These are phyloP conservation scores for Fennellomyces sp. DNA, from an alignment of 371 early-diverging fungal genomes.

Conservation along the genomic window DNA sequence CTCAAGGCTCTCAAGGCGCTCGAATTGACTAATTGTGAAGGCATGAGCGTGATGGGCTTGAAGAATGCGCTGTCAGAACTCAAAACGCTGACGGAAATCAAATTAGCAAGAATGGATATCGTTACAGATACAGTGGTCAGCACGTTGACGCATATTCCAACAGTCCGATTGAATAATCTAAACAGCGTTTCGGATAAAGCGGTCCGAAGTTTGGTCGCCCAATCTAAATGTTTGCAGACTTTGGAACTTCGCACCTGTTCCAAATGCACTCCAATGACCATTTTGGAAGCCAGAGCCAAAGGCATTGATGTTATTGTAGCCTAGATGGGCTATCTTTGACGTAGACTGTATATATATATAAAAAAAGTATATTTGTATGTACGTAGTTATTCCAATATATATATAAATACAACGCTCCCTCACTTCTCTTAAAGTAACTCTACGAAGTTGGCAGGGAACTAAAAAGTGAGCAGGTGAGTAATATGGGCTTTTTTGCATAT, in stretches of 20 bases:
- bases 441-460: slow-evolving; percentile 83
- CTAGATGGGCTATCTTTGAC: background rate
- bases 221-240: background rate
- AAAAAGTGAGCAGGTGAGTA: slow-evolving; percentile 10
- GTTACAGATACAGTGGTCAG: background rate
- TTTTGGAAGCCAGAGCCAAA: background rate
- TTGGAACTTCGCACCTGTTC: background rate
- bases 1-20: background rate
- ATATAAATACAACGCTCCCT: too few relatives aligned
- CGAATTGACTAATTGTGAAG: background rate
- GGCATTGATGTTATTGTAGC: background rate
- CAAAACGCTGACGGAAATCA: background rate
- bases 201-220: background rate
- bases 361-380: background rate
- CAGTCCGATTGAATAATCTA: background rate
- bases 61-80: background rate
- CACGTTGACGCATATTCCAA: background rate
- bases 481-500: background rate
- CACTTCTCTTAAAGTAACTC: slow-evolving; percentile 12
- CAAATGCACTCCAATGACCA: background rate
- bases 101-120: background rate
- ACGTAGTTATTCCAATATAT: too few relatives aligned
- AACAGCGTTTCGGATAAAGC: background rate
- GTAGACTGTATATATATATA: background rate
- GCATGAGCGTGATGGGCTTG: background rate